phyloP scores from a whole-genome alignment of 2,329 filamentous ascomycete genomes.

The Diaporthe destruens region DNA sequence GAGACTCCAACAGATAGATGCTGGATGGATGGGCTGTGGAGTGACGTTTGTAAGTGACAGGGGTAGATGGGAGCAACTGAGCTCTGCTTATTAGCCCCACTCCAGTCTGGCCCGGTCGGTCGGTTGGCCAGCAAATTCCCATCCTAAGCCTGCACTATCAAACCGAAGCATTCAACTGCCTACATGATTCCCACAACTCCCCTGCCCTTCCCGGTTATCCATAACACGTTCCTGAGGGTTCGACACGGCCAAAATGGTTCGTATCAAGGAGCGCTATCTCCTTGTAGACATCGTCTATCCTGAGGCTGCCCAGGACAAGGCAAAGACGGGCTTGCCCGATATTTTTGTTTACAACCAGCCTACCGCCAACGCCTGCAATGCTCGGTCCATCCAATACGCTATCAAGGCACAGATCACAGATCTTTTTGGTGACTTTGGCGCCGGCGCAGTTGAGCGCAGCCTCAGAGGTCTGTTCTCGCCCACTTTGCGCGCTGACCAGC shows the following conservation, averaged over 20 bases:
- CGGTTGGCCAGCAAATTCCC: conserved; percentile 35
- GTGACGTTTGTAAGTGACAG: conserved; percentile 33
- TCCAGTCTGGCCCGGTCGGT: conserved; percentile 1
- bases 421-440: conserved; percentile 90
- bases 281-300: conserved; percentile 96
- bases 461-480: conserved; percentile 71
- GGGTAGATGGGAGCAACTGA: conserved; percentile 1
- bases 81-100: conserved; percentile 23
- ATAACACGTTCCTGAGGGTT: neutral
- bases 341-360: conserved; percentile 83
- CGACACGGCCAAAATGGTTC: conserved; percentile 77
- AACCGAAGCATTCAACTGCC: neutral
- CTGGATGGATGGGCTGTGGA: neutral
- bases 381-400: conserved; percentile 73
- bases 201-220: neutral
- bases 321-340: conserved; percentile 61
- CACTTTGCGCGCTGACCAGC: neutral
- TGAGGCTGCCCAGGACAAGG: conserved; percentile 57
- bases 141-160: neutral
- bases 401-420: conserved; percentile 78
- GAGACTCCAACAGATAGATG: neutral
- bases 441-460: conserved; percentile 77
- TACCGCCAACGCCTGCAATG: conserved; percentile 78
- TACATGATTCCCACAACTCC: conserved; percentile 10
- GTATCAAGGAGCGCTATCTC: conserved; percentile 95